Conservation (phyloP, 1,284 basidiomycete species). For the Sanghuangporus weigelae region DNA sequence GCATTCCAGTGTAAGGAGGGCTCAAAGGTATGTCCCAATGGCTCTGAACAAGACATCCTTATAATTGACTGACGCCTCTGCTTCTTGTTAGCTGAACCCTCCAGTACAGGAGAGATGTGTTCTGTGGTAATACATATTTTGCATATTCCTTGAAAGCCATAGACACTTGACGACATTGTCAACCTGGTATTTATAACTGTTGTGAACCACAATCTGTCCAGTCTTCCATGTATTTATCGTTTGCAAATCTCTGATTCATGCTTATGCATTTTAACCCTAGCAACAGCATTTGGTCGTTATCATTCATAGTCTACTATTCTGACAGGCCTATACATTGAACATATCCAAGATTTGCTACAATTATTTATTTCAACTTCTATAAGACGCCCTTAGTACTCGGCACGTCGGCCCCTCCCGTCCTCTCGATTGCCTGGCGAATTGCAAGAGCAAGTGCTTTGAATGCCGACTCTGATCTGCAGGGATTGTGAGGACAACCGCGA, state of each 20-base stretch:
- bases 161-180: not conserved
- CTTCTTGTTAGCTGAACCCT: conserved; percentile 21
- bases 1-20: conserved; percentile 71
- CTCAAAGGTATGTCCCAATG: conserved; percentile 49
- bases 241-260: not conserved
- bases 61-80: not conserved
- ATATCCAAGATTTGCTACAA: not conserved
- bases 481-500: conserved; percentile 36
- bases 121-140: conserved; percentile 6
- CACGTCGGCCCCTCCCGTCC: conserved; percentile 87
- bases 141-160: not conserved
- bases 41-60: not conserved
- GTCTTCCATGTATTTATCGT: not conserved
- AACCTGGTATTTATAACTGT: not conserved
- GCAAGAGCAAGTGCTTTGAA: conserved; percentile 98
- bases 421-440: conserved; percentile 88
- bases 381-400: conserved; percentile 97
- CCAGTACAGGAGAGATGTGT: conserved; percentile 18
- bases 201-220: not conserved
- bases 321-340: not conserved
- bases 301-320: too few species aligned
- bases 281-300: too few species aligned
- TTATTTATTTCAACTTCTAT: conserved; percentile 24
- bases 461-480: conserved; percentile 82
- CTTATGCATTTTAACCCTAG: not conserved